Percentiles rank a stretch among this genome's conserved stretches.
These are phyloP conservation scores for Xylariomycetidae sp. DNA, from an alignment of 2,329 filamentous ascomycete genomes.

Conservation along the genomic window DNA sequence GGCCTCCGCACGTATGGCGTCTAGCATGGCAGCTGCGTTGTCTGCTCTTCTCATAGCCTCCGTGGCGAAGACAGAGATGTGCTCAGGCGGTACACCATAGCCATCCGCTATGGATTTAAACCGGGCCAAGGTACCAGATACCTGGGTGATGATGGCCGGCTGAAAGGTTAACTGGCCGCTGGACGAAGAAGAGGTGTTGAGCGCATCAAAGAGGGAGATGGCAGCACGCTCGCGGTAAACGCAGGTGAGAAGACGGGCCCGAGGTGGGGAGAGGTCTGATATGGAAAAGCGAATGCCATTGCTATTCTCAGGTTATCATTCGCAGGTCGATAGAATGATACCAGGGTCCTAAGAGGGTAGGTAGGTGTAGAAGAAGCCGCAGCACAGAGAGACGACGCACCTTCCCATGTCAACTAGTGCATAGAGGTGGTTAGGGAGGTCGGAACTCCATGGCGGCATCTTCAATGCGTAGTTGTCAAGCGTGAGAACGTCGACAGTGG, in stretches of 20 bases:
- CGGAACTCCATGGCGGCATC: conserved; percentile 43
- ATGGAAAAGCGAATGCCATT: conserved; percentile 94
- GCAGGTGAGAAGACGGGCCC: conserved; percentile 66
- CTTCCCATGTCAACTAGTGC: conserved; percentile 57
- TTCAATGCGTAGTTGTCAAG: conserved; percentile 45
- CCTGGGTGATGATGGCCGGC: conserved; percentile 52
- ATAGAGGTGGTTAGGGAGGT: conserved; percentile 43
- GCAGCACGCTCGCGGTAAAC: conserved; percentile 71
- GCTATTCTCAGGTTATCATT: conserved; percentile 38
- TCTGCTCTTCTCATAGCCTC: conserved; percentile 79
- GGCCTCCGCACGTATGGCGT: conserved; percentile 54
- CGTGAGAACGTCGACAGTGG: conserved; percentile 38
- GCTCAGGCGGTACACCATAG: conserved; percentile 57
- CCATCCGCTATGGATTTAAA: conserved; percentile 67
- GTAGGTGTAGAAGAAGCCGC: conserved; percentile 4
- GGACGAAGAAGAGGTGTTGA: conserved; percentile 46
- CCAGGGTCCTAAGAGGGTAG: neutral
- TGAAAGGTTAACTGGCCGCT: conserved; percentile 37
- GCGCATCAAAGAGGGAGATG: conserved; percentile 83
- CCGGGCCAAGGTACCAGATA: conserved; percentile 59
- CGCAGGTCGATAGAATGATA: too few relatives aligned
- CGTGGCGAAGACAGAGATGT: conserved; percentile 75
- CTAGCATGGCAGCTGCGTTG: conserved; percentile 65
- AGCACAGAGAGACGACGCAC: conserved; percentile 27
- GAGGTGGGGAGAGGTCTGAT: conserved; percentile 67